These are phyloP conservation scores for Erysimum cheiranthoides DNA, from an alignment of 345 rosid genomes.

Conservation along the genomic window DNA sequence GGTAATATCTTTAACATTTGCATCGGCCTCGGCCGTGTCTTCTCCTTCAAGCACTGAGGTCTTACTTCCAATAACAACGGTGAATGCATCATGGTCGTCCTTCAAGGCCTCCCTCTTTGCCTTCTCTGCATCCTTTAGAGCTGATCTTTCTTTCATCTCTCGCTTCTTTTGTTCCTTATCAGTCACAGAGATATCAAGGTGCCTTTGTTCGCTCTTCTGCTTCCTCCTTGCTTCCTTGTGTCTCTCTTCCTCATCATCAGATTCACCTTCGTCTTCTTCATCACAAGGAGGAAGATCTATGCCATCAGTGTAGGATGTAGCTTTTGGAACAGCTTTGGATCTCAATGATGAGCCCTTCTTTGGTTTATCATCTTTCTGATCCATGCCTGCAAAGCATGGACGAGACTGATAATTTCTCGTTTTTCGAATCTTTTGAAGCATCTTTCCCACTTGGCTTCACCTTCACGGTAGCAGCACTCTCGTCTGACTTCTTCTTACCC, in stretches of 20 bases:
- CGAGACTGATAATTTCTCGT: conserved; percentile 72
- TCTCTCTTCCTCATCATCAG: conserved; percentile 61
- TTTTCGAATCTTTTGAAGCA: conserved; percentile 58
- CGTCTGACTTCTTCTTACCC: conserved; percentile 83
- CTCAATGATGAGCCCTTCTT: conserved; percentile 75
- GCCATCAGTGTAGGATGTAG: conserved; percentile 73
- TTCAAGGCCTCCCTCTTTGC: conserved; percentile 83
- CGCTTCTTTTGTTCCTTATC: conserved; percentile 88
- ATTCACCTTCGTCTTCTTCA: conserved; percentile 65
- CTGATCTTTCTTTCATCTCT: conserved; percentile 71
- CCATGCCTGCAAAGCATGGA: conserved; percentile 90
- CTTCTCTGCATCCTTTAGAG: conserved; percentile 56
- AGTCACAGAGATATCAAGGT: conserved; percentile 61
- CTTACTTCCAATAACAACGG: conserved; percentile 91
- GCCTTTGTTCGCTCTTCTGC: conserved; percentile 58
- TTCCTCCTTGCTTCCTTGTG: conserved; percentile 53
- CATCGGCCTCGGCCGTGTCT: conserved; percentile 82
- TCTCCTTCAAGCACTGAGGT: conserved; percentile 90
- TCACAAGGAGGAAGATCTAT: conserved; percentile 93
- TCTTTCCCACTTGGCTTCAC: conserved; percentile 63
- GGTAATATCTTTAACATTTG: conserved; percentile 86
- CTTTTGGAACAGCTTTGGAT: conserved; percentile 58
- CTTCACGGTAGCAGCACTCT: conserved; percentile 53
- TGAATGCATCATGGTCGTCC: conserved; percentile 95
- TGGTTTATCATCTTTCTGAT: conserved; percentile 72